Evolutionary conservation across 148 eudicot genomes (phyloP), one percentile per base, ranked within the genome.

Genomic region (Rhododendron ovatum): DNA sequence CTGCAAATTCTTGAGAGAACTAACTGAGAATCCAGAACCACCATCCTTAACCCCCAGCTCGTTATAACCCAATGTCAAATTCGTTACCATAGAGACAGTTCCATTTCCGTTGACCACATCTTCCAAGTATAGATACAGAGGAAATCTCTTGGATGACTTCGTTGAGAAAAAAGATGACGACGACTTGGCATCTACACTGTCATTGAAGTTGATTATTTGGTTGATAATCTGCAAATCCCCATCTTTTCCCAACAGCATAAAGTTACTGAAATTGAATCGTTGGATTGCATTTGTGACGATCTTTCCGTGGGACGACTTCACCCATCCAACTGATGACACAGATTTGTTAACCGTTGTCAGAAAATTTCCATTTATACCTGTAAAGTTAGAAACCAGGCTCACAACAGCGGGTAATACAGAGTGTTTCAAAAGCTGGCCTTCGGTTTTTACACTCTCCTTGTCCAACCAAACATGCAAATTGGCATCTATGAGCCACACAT

Each of bases 391-490:
- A 45, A 45, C 80, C 24, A 86, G 76, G 39, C 86, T 85, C 22
- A 86, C 14, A 10, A 61, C 57, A 20, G 88, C 82, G 37, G 93
- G 90, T 37, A 41, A 53, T 12, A 48, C 84, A 24, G 78, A 57
- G 78, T 87, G 81, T 18, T 47, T 63, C 81, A 93, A 78, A 28
- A 94, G 87, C 89, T 88, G 65, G 48, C 93, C 99, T 30, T 86
- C 86, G 8, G 95, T 92, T 26, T 86, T 90, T 45, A 74, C 69
- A 47, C 90, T 89, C 80, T 90, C 89, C 15, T 85, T 61, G 86
- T 96, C 99, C 90, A 96, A 88, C 98, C 99, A 96, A 78, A 96
- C 90, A 84, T 95, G 99, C 89, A 95, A 91, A 91, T 96, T 96
- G 0, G 98, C 99, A 87, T 94, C 98, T 28, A 95, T 75, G 37